Conservation (phyloP, 192 early-diverging fungal genomes). For the Phycomyces blakesleeanus region DNA sequence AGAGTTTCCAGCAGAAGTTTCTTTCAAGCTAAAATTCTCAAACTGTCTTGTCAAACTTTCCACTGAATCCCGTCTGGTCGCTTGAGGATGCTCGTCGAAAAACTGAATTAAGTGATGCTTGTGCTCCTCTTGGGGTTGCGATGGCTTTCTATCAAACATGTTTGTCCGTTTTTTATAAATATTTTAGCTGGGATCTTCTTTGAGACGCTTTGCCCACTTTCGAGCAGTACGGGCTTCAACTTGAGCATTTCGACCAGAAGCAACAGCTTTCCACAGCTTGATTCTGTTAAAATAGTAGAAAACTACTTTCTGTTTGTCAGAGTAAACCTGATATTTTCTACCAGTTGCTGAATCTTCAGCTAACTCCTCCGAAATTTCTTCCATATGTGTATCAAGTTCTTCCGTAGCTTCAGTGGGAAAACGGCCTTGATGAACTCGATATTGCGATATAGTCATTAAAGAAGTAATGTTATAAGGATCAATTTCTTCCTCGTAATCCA, state of each 20-base stretch:
- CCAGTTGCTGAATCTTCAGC: too few relatives aligned
- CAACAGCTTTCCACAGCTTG: slow-evolving; percentile 4
- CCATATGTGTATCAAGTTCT: slow-evolving; percentile 2
- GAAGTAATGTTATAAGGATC: slow-evolving; percentile 1
- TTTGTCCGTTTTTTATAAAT: slow-evolving; percentile 10
- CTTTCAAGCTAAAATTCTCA: slow-evolving; percentile 5
- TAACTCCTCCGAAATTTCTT: too few relatives aligned
- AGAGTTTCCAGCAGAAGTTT: slow-evolving; percentile 1
- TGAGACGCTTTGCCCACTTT: not conserved
- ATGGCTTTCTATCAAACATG: not conserved
- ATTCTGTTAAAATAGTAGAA: slow-evolving; percentile 11
- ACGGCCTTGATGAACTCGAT: not conserved
- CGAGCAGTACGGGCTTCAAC: not conserved
- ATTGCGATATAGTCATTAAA: slow-evolving; percentile 4
- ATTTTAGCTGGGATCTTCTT: slow-evolving; percentile 2
- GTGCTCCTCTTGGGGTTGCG: not conserved
- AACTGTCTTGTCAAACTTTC: not conserved
- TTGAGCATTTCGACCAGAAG: not conserved
- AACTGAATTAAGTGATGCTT: not conserved
- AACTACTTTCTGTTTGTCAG: not conserved
- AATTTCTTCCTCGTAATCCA: slow-evolving; percentile 6
- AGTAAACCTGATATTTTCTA: too few relatives aligned
- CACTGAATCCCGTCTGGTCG: not conserved
- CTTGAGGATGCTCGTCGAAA: slow-evolving; percentile 5
- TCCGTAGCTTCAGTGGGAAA: not conserved